phyloP scores from a whole-genome alignment of 768 basidiomycete genomes.

The Asterophora parasitica region DNA sequence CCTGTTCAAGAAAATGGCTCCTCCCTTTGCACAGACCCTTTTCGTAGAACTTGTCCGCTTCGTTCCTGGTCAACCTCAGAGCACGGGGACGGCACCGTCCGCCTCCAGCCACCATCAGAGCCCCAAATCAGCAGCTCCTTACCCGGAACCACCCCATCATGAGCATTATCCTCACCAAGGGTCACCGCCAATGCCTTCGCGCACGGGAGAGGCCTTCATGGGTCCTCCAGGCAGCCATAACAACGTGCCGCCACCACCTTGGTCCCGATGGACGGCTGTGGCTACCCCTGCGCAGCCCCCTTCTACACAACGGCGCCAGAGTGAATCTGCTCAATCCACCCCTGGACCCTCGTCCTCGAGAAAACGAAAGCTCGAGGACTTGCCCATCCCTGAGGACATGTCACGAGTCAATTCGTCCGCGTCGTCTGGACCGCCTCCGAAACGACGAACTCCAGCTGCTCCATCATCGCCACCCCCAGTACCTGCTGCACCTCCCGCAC shows the following conservation, averaged over 20 bases:
- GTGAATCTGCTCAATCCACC: slow-evolving; percentile 28
- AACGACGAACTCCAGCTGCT: slow-evolving; percentile 31
- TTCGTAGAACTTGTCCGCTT: slow-evolving; percentile 72
- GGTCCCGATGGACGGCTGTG: slow-evolving; percentile 46
- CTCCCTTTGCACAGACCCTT: slow-evolving; percentile 60
- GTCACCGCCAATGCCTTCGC: slow-evolving; percentile 17
- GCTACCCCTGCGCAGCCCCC: slow-evolving; percentile 43
- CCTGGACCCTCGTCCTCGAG: slow-evolving; percentile 36
- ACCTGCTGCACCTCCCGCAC: slow-evolving; percentile 20
- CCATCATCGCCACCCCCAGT: slow-evolving; percentile 26
- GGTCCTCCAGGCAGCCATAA: slow-evolving; percentile 19
- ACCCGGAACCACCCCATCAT: slow-evolving; percentile 13
- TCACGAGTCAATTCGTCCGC: slow-evolving; percentile 20
- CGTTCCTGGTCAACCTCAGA: slow-evolving; percentile 50
- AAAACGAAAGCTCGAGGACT: slow-evolving; percentile 45
- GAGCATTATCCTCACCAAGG: slow-evolving; percentile 13
- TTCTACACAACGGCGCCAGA: slow-evolving; percentile 35
- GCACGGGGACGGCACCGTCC: slow-evolving; percentile 18
- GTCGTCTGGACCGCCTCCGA: slow-evolving; percentile 25
- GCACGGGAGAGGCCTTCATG: slow-evolving; percentile 6
- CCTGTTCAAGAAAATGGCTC: slow-evolving; percentile 61
- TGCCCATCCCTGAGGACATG: slow-evolving; percentile 21
- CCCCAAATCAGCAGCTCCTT: slow-evolving; percentile 12
- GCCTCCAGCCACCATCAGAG: slow-evolving; percentile 18
- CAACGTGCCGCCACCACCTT: slow-evolving; percentile 34